These are phyloP conservation scores for Alternaria novae-zelandiae DNA, from an alignment of 2,329 filamentous ascomycete species.

Conservation along the genomic window DNA sequence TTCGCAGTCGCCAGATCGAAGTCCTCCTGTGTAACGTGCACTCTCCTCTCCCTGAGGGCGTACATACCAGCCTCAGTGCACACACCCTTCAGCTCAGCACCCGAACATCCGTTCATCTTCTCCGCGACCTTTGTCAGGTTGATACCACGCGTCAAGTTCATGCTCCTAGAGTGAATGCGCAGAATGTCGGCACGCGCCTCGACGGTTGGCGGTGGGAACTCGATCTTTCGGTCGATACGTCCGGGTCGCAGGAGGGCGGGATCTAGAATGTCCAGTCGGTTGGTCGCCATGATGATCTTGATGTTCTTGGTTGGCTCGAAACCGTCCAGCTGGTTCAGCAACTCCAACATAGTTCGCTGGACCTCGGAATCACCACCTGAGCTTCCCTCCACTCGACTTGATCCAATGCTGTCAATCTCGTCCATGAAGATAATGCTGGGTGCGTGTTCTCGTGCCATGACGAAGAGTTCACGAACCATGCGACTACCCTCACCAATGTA, in stretches of 20 bases:
- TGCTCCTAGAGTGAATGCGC: conserved; percentile 95
- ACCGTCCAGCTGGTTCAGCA: conserved; percentile 97
- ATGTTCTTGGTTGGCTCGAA: conserved; percentile 99
- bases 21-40: conserved; percentile 98
- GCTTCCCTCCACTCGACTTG: conserved; percentile 92
- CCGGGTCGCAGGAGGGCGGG: conserved; percentile 94
- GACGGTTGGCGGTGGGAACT: conserved; percentile 95
- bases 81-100: conserved; percentile 96
- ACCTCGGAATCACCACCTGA: conserved; percentile 97
- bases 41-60: conserved; percentile 89
- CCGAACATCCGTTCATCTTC: conserved; percentile 99
- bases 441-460: conserved; percentile 98
- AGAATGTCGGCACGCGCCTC: conserved; percentile 97
- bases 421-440: conserved; percentile 99
- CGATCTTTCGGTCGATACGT: conserved; percentile 97
- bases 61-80: conserved; percentile 99
- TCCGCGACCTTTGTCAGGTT: conserved; percentile 98
- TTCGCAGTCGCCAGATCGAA: conserved; percentile 98
- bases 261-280: conserved; percentile 95
- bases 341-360: conserved; percentile 96
- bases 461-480: conserved; percentile 98
- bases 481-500: conserved; percentile 98
- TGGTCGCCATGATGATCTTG: conserved; percentile 99
- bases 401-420: conserved; percentile 98
- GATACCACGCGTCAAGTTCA: conserved; percentile 98